Evolutionary conservation across 176 grass and related monocot species (phyloP).

Genomic region (Puya raimondii): DNA sequence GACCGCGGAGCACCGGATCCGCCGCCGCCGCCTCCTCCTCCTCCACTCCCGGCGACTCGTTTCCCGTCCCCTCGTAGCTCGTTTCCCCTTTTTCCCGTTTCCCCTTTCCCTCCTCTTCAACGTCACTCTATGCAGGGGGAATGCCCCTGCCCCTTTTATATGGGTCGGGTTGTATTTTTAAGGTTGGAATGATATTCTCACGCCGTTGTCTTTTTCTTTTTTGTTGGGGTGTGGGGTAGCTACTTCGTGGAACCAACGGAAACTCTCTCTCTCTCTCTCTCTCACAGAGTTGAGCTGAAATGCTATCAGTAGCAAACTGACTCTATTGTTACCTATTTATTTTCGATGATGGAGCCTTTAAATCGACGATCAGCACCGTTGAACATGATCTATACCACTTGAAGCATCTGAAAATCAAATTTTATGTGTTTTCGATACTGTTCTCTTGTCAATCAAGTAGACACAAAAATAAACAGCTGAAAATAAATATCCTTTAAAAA

Average conservation of each 20-base stretch:
- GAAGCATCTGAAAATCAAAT: no score
- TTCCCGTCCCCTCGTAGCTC: background rate
- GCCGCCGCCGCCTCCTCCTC: background rate
- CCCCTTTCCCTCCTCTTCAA: background rate
- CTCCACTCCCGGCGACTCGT: background rate
- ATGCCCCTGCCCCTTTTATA: background rate
- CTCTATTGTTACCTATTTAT: no score
- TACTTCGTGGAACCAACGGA: background rate
- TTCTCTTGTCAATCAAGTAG: no score
- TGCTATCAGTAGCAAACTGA: no score
- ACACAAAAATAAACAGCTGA: no score
- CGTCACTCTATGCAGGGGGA: background rate
- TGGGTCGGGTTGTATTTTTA: background rate
- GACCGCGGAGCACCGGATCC: conserved; percentile 25
- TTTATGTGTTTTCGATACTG: no score
- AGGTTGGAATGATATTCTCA: conserved; percentile 2
- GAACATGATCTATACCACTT: no score
- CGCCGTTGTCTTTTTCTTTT: background rate
- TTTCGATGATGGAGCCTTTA: no score
- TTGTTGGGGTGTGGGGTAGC: background rate
- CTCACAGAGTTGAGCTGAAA: no score
- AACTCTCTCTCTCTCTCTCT: no score
- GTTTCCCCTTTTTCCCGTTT: background rate
- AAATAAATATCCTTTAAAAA: no score
- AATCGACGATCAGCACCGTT: no score